Evolutionary conservation across 164 flowering plant species (phyloP), one percentile per base, ranked within the genome.

Genomic region (Stephania cephalantha): DNA sequence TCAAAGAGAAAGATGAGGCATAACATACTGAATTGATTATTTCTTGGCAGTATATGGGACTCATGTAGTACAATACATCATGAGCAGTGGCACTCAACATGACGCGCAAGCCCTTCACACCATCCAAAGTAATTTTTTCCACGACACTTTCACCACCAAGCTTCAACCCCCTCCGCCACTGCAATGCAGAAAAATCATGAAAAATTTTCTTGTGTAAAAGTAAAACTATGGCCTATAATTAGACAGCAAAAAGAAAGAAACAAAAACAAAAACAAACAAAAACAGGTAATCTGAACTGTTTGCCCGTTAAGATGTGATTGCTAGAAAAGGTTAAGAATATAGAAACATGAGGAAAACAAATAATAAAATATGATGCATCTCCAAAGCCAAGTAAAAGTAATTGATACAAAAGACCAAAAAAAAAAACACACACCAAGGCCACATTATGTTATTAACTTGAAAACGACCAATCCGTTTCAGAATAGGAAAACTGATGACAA

Each of bases 131-230:
- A 75, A 81, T 79, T 71, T 88, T 89, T 65, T 96, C 99, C 75
- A 94, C 98, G 9, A 97, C 93, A 78, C 85, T 73, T 87, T 96
- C 99, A 82, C 99, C 94, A 69, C 97, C 88, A 77, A 96, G 97
- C 88, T 87, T 92, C 86, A 96, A 84, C 35, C 93, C 93, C 81
- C 84, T 91, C 82, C 99, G 88, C 99, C 99, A 96, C 99, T 96
- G 84, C 48, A 88, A 82, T 30, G 73, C 17, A 82, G 74, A 58
- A 66, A 67, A 42, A 2, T 35, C 48, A 30, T 73, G 4, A 76
- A 71, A 73, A 68, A 46, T 5, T 66, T 71, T 71, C 9, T 18
- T 9, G 20, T 2, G 42, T 15, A 61, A 61, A 61, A 35, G 42
- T 15, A 61, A 61, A 20, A 6, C 66, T 20, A 61, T 61, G 66